These are phyloP conservation scores for Epichloe coenophiala DNA, from an alignment of 2,329 filamentous ascomycete species.

Conservation along the genomic window DNA sequence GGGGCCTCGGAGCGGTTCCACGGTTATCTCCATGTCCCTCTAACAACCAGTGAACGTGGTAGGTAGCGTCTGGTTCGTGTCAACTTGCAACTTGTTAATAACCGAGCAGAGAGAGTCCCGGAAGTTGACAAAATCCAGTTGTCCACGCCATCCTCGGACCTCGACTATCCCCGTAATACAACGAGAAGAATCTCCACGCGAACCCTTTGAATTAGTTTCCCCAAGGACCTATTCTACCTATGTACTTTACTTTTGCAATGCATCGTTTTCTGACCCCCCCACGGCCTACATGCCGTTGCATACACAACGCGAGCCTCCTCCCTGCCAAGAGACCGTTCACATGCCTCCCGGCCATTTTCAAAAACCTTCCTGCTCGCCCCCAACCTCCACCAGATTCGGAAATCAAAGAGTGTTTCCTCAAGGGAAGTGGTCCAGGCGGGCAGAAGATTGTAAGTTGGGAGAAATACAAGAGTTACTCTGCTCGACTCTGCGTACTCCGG, in stretches of 20 bases:
- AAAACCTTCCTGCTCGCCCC: slow-evolving; percentile 62
- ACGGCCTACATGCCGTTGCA: neutral
- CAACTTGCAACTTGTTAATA: too few species aligned
- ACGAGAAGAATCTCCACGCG: neutral
- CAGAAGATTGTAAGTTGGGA: slow-evolving; percentile 66
- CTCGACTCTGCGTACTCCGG: too few species aligned
- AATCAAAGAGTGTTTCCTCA: slow-evolving; percentile 74
- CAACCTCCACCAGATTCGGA: slow-evolving; percentile 61
- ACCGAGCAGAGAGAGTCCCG: too few species aligned
- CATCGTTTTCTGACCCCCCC: neutral
- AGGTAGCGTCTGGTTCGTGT: too few species aligned
- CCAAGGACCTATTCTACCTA: neutral
- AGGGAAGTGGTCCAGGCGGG: slow-evolving; percentile 82
- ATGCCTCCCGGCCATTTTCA: slow-evolving; percentile 13
- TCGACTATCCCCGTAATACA: too few species aligned
- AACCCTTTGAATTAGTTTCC: neutral
- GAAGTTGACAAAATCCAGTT: too few species aligned
- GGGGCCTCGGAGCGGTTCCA: too few species aligned
- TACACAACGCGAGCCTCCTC: neutral
- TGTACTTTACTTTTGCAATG: neutral
- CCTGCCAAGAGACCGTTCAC: slow-evolving; percentile 15
- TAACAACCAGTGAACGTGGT: too few species aligned
- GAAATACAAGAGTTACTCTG: neutral
- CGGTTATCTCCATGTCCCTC: too few species aligned
- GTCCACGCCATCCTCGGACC: too few species aligned